These are phyloP conservation scores for Neocucurbitaria cava DNA, from an alignment of 2,329 filamentous ascomycete genomes.

Conservation along the genomic window DNA sequence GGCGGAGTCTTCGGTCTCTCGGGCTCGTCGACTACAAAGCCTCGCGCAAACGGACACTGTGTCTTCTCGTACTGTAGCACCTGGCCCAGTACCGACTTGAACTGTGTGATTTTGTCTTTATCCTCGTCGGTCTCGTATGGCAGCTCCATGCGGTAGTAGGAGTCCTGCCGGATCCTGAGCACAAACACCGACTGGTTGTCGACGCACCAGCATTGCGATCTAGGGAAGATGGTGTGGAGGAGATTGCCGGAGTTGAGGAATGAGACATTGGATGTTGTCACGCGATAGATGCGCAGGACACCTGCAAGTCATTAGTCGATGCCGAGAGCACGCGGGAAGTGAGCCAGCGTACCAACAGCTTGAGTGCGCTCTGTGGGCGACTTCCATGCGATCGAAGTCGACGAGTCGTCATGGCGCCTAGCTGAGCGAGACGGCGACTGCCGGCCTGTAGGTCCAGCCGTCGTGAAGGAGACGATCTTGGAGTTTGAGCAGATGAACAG, in stretches of 20 bases:
- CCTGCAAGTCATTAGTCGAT: constrained; percentile 55
- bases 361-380: constrained; percentile 82
- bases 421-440: constrained; percentile 43
- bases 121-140: constrained; percentile 71
- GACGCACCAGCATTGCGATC: constrained; percentile 93
- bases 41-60: constrained; percentile 80
- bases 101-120: constrained; percentile 66
- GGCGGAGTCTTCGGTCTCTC: constrained; percentile 70
- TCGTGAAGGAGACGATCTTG: constrained; percentile 72
- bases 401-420: constrained; percentile 49
- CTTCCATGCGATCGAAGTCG: constrained; percentile 74
- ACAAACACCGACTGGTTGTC: constrained; percentile 85
- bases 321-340: background rate
- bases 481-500: constrained; percentile 76
- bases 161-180: constrained; percentile 80
- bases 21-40: constrained; percentile 77
- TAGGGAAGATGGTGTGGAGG: constrained; percentile 84
- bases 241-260: constrained; percentile 87
- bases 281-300: constrained; percentile 81
- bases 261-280: constrained; percentile 78
- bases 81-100: constrained; percentile 73
- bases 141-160: constrained; percentile 90
- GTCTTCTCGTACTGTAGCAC: constrained; percentile 89
- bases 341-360: constrained; percentile 68
- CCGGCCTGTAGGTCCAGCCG: constrained; percentile 40